phyloP scores from a whole-genome alignment of 306 rosid species.

The Alnus rubra region DNA sequence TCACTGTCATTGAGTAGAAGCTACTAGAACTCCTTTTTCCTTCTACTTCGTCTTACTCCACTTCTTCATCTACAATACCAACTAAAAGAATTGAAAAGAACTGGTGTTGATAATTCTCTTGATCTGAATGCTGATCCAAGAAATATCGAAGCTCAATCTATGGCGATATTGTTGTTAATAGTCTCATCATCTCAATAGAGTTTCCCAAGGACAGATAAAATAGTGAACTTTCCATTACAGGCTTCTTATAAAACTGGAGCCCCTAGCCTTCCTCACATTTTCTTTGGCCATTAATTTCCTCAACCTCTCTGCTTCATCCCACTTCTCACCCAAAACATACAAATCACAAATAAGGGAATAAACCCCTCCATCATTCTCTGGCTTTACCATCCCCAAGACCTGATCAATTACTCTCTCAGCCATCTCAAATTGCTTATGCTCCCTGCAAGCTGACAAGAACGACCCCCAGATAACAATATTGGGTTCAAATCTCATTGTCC shows the following conservation, averaged over 20 bases:
- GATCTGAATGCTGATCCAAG: too few relatives aligned
- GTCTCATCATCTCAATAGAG: background rate
- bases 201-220: background rate
- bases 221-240: conserved; percentile 10
- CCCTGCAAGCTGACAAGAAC: conserved; percentile 61
- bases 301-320: conserved; percentile 58
- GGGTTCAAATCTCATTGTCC: conserved; percentile 50
- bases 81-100: background rate
- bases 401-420: conserved; percentile 55
- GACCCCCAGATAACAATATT: conserved; percentile 51
- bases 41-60: background rate
- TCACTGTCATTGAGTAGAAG: background rate
- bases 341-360: conserved; percentile 50
- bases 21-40: background rate
- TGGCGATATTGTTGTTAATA: background rate
- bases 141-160: background rate
- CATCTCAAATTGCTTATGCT: conserved; percentile 52
- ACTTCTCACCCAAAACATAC: conserved; percentile 58
- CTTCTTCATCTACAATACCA: background rate
- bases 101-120: background rate
- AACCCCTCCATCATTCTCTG: conserved; percentile 50
- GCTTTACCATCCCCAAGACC: conserved; percentile 41
- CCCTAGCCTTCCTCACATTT: conserved; percentile 42
- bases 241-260: conserved; percentile 42
- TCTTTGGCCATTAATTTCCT: conserved; percentile 44